Evolutionary conservation across 148 eudicot genomes (phyloP), one percentile per base, ranked within the genome.

Genomic region (Rhododendron molle): DNA sequence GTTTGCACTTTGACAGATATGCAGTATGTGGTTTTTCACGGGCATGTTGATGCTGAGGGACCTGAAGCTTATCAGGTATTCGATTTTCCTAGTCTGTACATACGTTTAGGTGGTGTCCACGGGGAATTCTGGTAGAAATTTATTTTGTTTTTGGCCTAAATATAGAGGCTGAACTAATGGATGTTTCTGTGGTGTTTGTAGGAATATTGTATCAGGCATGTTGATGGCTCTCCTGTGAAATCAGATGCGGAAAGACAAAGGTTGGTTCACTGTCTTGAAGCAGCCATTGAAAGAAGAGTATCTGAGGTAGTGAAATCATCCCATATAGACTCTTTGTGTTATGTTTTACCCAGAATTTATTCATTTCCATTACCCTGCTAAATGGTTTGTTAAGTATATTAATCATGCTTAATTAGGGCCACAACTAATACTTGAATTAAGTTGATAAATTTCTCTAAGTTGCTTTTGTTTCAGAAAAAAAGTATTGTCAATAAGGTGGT

Each of bases 161-260:
- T 83, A 18, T 5, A n/a, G 28, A 34, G 46, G 15, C 36, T 73
- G 38, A 8, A 82, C 28, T 38, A 40, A 14, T 32, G 40, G 76
- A 30, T 32, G 32, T 54, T 62, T 47, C 34, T 86, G 74, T 84
- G 28, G 60, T 36, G 43, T 82, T 81, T 88, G 85, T 84, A 96
- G 98, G 99, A 96, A 83, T 96, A 94, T 72, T 96, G 94, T 82
- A 89, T 96, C 74, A 90, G 96, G 87, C 98, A 95, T 86, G 82
- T 92, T 2, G 99, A 96, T 88, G 99, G 99, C 71, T 94, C 95
- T 28, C 97, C 99, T 9, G 94, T 96, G 60, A 95, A 94, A 85
- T 96, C 99, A 20, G 98, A 94, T 79, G 98, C 98, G 38, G 99
- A 96, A 91, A 91, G 99, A 83, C 90, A 95, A 89, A 90, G 98